Base-by-base conservation (phyloP, 176 grass and related monocot genomes). In the Guadua angustifolia region DNA sequence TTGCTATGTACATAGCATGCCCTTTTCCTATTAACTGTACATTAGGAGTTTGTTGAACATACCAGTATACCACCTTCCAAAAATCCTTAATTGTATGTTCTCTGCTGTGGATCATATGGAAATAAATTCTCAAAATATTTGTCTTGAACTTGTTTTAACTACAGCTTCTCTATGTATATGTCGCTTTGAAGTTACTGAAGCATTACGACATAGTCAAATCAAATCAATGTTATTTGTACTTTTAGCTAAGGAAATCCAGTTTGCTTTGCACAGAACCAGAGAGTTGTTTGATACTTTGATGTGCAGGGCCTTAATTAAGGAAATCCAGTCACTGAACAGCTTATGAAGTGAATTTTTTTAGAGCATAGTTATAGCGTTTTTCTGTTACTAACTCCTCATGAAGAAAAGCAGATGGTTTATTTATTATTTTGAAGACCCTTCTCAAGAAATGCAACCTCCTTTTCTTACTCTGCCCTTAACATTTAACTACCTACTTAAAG, bases 391-490 rank as follows among this genome's bases (percentile, higher is more conserved):
- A 25, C 16, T 58, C 70, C 16, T 58, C 60, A 16, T 8, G 79
- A 73, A 75, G 24, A 76, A 51, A 43, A 82, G 26, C 52, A 33
- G 17, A 71, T 60, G n/a, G 22, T 38, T 79, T 62, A 32, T 62
- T 43, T 9, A 13, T 29, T 62, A 62, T 11, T 47, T 39, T 50
- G 3, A 68, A 53, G 14, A 44, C 9, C 29, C 35, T 67, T 67
- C 1, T 8, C 3, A 52, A 66, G 44, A 66, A 26, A 57, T 15
- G 33, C 9, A 32, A 36, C 17, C 49, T 53, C 72, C 39, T 76
- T 76, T 84, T 18, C 9, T 84, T 42, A 52, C 0, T 42, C 1
- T 66, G 9, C 15, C n/a, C 35, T 70, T 69, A 3, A 18, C 9
- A 7, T 42, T 62, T 10, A 70, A 47, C 61, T 59, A 26, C 63